Conservation (phyloP, 106 monocot genomes). For the Posidonia australis region DNA sequence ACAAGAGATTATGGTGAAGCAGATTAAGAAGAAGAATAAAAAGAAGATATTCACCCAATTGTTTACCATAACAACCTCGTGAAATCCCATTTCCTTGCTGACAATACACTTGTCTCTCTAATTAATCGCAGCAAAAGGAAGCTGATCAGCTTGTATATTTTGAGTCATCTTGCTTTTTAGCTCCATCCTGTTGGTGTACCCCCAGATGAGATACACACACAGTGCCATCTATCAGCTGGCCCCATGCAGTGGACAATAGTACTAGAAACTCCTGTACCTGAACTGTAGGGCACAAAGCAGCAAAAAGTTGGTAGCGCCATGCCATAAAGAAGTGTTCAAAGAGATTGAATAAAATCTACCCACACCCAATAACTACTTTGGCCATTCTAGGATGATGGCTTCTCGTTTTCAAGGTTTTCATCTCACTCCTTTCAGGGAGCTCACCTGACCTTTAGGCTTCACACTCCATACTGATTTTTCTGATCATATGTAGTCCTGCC, state of each 20-base stretch:
- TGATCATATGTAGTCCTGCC: too few relatives aligned
- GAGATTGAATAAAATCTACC: neutral
- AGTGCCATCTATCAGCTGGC: neutral
- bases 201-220: neutral
- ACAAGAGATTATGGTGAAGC: too few relatives aligned
- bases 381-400: neutral
- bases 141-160: neutral
- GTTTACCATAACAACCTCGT: too few relatives aligned
- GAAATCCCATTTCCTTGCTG: too few relatives aligned
- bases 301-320: neutral
- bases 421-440: neutral
- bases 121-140: neutral
- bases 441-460: neutral
- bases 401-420: neutral
- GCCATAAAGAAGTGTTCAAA: neutral
- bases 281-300: neutral
- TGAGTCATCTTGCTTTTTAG: neutral
- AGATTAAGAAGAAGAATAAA: too few relatives aligned
- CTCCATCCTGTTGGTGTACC: neutral
- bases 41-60: too few relatives aligned
- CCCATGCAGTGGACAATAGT: constrained; percentile 1
- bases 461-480: too few relatives aligned
- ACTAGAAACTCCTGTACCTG: constrained; percentile 4
- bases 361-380: neutral
- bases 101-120: too few relatives aligned